Evolutionary conservation across 2,329 filamentous ascomycete genomes (phyloP), one percentile per base, ranked within the genome.

Genomic region (Penicillium sp.): DNA sequence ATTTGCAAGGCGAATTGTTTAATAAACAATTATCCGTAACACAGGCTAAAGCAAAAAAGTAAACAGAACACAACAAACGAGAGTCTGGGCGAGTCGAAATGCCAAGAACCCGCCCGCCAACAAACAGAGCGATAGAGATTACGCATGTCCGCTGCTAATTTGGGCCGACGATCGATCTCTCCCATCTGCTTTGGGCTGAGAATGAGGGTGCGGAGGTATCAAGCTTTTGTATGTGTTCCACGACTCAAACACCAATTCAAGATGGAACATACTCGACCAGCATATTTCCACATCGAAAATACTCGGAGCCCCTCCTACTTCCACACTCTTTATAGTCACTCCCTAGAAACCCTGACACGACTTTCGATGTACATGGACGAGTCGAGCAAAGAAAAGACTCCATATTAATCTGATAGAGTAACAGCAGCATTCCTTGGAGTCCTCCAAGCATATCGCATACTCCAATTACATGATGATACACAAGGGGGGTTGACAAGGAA

Each of bases 141-240:
- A 59, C 57, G 53, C 57, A 62, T 45, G 42, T 56, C 25, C 16
- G 25, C 51, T 51, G 35, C 56, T 59, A 59, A 48, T 37, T 46
- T 58, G 52, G 57, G 51, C 43, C 51, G 49, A 54, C 55, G 57
- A 55, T 59, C 43, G 52, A 52, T 62, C 55, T 43, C 58, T 51
- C 43, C 49, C 26, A 43, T 57, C 42, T 35, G 40, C 28, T 37
- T 7, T 52, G 46, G 37, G 45, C 25, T 7, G 16, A n/a, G 45
- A 6, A 30, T 19, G 30, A 48, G 19, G 16, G 10, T 7, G 19
- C 7, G 10, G 4, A 8, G 16, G 6, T 42, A 8, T n/a, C 19
- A 19, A 42, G 6, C 6, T 1, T 4, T 19, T 42, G 7, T 10
- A n/a, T 42, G 2, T 42, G 38, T 40, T 40, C 38, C 1, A 40